A percentile compares a stretch with the other conserved stretches of the same genome.
Evolutionary conservation across 345 rosid species (phyloP).

Genomic region (Acer yangbiense): DNA sequence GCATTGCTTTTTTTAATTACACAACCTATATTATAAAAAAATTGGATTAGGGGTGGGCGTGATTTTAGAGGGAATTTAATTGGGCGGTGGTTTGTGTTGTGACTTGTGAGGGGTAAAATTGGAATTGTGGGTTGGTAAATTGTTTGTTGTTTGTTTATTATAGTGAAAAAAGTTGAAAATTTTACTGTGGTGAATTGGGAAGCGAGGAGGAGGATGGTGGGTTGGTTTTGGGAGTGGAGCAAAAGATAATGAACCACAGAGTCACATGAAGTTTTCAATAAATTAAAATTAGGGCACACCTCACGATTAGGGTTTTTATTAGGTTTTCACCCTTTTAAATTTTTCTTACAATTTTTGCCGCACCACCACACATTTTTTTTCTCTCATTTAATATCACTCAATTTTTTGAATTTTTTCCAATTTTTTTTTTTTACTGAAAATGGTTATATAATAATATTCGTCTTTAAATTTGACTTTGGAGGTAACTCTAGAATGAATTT

Average conservation of each 20-base stretch:
- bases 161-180: neutral
- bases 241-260: constrained; percentile 13
- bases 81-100: constrained; percentile 14
- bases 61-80: constrained; percentile 26
- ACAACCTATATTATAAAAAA: neutral
- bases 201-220: constrained; percentile 68
- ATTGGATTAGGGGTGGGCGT: constrained; percentile 28
- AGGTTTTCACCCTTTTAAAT: constrained; percentile 20
- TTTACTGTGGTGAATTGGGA: constrained; percentile 28
- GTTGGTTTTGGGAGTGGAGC: constrained; percentile 77
- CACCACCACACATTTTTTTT: constrained; percentile 19
- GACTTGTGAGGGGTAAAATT: constrained; percentile 6
- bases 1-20: neutral
- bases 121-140: neutral
- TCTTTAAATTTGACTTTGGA: too few species aligned
- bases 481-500: too few species aligned
- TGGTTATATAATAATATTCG: too few species aligned
- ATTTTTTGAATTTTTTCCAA: neutral
- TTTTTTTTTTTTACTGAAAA: too few species aligned
- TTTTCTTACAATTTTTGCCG: constrained; percentile 26
- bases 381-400: constrained; percentile 13
- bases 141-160: too few species aligned
- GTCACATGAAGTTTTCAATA: constrained; percentile 36
- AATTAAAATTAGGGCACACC: constrained; percentile 47
- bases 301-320: constrained; percentile 46